A percentile compares a stretch with the other conserved stretches of the same genome.
Evolutionary conservation across 495 filamentous ascomycete genomes (phyloP).

Genomic region (Xylaria longipes): DNA sequence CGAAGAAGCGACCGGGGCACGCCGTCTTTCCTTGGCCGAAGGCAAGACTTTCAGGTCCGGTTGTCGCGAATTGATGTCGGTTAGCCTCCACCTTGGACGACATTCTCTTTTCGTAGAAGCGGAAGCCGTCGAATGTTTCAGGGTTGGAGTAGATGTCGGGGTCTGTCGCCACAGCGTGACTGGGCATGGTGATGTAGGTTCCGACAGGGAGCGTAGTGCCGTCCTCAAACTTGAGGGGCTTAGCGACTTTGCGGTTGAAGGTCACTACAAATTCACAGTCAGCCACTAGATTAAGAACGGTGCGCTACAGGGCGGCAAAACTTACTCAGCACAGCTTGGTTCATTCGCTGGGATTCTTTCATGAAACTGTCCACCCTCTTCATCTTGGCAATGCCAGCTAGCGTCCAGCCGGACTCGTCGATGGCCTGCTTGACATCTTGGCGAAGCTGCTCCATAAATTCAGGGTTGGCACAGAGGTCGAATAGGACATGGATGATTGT

Average conservation of each 20-base stretch:
- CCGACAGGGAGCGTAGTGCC: constrained; percentile 24
- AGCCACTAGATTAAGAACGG: constrained; percentile 3
- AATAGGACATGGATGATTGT: constrained; percentile 50
- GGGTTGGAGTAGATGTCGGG: constrained; percentile 40
- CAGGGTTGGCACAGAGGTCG: constrained; percentile 52
- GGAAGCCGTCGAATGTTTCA: constrained; percentile 54
- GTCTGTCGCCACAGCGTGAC: constrained; percentile 42
- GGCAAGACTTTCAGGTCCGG: constrained; percentile 44
- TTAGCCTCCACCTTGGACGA: constrained; percentile 40
- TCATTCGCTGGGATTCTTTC: constrained; percentile 53
- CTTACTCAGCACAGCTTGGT: constrained; percentile 33
- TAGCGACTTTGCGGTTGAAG: constrained; percentile 27
- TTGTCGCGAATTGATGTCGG: constrained; percentile 51
- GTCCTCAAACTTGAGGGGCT: constrained; percentile 26
- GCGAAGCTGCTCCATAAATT: constrained; percentile 55
- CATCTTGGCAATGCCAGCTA: constrained; percentile 46
- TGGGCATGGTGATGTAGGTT: constrained; percentile 40
- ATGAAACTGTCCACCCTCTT: constrained; percentile 58
- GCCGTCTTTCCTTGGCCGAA: constrained; percentile 64
- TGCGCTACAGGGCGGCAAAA: background rate
- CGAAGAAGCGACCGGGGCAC: constrained; percentile 67
- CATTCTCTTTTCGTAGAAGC: constrained; percentile 56
- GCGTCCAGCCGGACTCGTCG: constrained; percentile 32
- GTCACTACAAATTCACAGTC: constrained; percentile 20
- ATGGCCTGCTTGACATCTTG: constrained; percentile 51